These are phyloP conservation scores for Zygotorulaspora danielsina DNA, from an alignment of 805 yeast genomes.

Conservation along the genomic window DNA sequence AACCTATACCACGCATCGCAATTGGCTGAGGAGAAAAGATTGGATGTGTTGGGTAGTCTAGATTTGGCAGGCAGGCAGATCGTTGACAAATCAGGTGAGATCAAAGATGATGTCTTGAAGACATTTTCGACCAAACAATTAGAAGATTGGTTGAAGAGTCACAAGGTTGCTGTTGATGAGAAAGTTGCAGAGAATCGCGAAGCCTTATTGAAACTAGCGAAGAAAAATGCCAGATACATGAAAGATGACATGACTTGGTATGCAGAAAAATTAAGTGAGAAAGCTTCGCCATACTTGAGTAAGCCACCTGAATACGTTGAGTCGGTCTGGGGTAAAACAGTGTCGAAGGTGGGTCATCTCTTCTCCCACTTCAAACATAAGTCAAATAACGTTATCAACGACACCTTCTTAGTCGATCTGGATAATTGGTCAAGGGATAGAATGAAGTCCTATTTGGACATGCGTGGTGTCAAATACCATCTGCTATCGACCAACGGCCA, in stretches of 20 bases:
- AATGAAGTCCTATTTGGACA: constrained; percentile 40
- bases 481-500: constrained; percentile 39
- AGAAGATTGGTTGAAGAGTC: constrained; percentile 49
- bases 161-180: constrained; percentile 40
- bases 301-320: constrained; percentile 34
- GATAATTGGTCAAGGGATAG: constrained; percentile 46
- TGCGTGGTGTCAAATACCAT: constrained; percentile 41
- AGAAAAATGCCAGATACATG: constrained; percentile 35
- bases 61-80: constrained; percentile 36
- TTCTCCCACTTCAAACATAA: constrained; percentile 21
- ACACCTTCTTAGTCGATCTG: constrained; percentile 44
- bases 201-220: constrained; percentile 37
- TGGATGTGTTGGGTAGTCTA: constrained; percentile 39
- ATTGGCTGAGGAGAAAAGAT: constrained; percentile 39
- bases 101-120: constrained; percentile 45
- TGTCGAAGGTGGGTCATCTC: constrained; percentile 10
- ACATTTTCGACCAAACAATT: constrained; percentile 53
- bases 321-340: constrained; percentile 26
- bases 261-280: constrained; percentile 28
- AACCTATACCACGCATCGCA: constrained; percentile 43
- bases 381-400: constrained; percentile 39
- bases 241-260: constrained; percentile 41
- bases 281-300: constrained; percentile 36
- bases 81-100: constrained; percentile 38
- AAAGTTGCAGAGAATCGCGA: constrained; percentile 36